Conservation (phyloP, 805 yeast genomes). For the Nakazawaea siamensis region DNA sequence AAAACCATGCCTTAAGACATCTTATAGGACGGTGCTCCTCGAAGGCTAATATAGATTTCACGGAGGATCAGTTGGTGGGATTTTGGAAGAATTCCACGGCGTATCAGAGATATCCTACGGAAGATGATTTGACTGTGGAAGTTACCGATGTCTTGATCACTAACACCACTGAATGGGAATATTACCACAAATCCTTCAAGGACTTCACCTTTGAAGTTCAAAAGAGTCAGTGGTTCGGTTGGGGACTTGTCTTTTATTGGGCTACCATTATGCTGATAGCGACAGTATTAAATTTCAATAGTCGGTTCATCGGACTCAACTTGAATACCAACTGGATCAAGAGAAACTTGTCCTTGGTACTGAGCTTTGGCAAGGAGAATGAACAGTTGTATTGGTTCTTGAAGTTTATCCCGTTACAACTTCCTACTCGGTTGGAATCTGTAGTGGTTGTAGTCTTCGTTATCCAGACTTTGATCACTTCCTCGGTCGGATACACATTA, state of each 20-base stretch:
- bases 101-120: slow-evolving; percentile 23
- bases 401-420: slow-evolving; percentile 7
- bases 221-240: slow-evolving; percentile 31
- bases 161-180: slow-evolving; percentile 22
- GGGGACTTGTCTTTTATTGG: slow-evolving; percentile 40
- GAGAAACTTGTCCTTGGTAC: slow-evolving; percentile 7
- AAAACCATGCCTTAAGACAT: slow-evolving; percentile 32
- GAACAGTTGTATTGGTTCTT: slow-evolving; percentile 2
- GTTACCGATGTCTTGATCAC: slow-evolving; percentile 26
- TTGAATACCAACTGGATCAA: slow-evolving; percentile 1
- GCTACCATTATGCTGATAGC: slow-evolving; percentile 22
- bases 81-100: slow-evolving; percentile 27
- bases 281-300: slow-evolving; percentile 20
- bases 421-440: slow-evolving; percentile 15
- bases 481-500: slow-evolving; percentile 26
- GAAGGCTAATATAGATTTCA: slow-evolving; percentile 25
- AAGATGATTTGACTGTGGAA: slow-evolving; percentile 14
- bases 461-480: slow-evolving; percentile 22
- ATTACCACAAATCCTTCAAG: slow-evolving; percentile 25
- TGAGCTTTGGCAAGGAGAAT: slow-evolving; percentile 1
- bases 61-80: slow-evolving; percentile 23
- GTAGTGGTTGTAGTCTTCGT: slow-evolving; percentile 24
- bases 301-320: slow-evolving; percentile 11
- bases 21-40: slow-evolving; percentile 25
- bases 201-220: slow-evolving; percentile 28